phyloP scores from a whole-genome alignment of 2,329 filamentous ascomycete genomes.

The Beauveria asiatica region DNA sequence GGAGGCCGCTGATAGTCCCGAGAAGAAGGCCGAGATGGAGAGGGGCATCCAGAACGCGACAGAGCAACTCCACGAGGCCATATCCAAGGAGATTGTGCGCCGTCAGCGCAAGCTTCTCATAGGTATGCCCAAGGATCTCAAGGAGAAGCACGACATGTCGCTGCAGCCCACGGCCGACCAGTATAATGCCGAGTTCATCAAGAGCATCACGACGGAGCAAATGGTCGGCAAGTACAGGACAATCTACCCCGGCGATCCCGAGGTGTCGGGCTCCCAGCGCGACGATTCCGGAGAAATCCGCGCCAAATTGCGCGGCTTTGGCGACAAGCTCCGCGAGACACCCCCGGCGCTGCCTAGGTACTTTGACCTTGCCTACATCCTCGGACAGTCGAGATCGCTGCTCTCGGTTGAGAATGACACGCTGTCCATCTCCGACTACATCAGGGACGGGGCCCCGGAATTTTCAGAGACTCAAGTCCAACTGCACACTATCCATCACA shows the following conservation, averaged over 20 bases:
- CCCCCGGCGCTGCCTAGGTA: background rate
- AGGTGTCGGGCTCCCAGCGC: background rate
- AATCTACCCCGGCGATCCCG: background rate
- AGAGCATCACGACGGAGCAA: background rate
- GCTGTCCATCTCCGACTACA: background rate
- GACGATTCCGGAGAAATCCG: background rate
- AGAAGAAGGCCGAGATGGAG: background rate
- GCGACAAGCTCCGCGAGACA: background rate
- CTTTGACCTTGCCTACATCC: background rate
- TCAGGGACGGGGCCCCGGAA: background rate
- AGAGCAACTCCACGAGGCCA: background rate
- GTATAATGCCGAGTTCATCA: slow-evolving; percentile 1
- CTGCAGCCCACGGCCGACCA: background rate
- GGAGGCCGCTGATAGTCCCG: background rate
- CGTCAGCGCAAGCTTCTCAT: background rate
- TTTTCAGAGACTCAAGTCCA: background rate
- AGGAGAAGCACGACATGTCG: background rate
- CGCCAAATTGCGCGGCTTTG: background rate
- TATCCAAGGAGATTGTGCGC: background rate
- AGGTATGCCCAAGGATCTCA: background rate
- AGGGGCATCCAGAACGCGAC: background rate
- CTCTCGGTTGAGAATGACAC: background rate
- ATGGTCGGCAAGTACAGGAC: background rate
- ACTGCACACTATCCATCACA: background rate
- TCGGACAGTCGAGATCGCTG: background rate